A percentile compares a stretch with the other conserved stretches of the same genome.
These are phyloP conservation scores for Naematelia aurantialba DNA, from an alignment of 768 basidiomycete genomes.

Conservation along the genomic window DNA sequence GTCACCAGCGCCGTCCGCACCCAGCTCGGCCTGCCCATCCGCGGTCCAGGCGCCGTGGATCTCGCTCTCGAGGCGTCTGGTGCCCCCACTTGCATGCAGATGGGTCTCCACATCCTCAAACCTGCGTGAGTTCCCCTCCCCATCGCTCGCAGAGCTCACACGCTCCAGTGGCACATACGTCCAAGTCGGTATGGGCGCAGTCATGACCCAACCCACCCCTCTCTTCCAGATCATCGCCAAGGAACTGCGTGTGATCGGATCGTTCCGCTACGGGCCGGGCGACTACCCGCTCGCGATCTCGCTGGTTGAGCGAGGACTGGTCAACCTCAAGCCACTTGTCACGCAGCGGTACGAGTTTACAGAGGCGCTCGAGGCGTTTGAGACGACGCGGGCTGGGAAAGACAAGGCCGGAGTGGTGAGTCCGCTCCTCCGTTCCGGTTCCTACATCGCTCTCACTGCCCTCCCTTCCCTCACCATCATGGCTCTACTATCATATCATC, in stretches of 20 bases:
- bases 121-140: conserved; percentile 21
- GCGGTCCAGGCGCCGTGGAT: conserved; percentile 70
- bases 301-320: conserved; percentile 72
- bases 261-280: conserved; percentile 61
- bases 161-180: conserved; percentile 3
- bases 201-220: conserved; percentile 64
- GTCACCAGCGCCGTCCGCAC: conserved; percentile 61
- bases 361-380: conserved; percentile 73
- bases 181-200: conserved; percentile 9
- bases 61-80: conserved; percentile 86
- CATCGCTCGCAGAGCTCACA: too few relatives aligned
- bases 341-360: conserved; percentile 80
- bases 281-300: conserved; percentile 67
- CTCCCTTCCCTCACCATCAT: too few relatives aligned
- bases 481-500: too few relatives aligned
- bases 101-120: conserved; percentile 69
- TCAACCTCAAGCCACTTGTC: conserved; percentile 82
- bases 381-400: conserved; percentile 71
- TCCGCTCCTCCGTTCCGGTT: conserved; percentile 60
- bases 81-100: conserved; percentile 85
- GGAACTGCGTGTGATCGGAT: conserved; percentile 75
- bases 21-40: conserved; percentile 63
- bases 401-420: conserved; percentile 68
- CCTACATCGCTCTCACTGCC: too few relatives aligned
- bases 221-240: conserved; percentile 66